These are phyloP conservation scores for Helotiales sp. DNA, from an alignment of 2,329 filamentous ascomycete genomes.

Conservation along the genomic window DNA sequence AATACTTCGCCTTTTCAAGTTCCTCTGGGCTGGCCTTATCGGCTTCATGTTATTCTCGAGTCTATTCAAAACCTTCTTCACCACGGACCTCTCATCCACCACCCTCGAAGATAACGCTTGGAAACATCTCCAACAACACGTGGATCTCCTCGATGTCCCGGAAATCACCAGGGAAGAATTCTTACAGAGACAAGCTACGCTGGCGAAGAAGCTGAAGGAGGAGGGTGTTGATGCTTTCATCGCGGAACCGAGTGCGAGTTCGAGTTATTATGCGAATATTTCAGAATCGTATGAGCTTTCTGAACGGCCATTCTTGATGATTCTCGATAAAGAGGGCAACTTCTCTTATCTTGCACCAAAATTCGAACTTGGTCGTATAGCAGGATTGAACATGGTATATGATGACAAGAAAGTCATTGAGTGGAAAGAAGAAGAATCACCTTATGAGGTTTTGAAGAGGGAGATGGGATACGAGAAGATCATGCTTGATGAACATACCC, in stretches of 20 bases:
- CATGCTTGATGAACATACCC: constrained; percentile 64
- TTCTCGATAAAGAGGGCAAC: constrained; percentile 49
- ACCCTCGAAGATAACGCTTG: constrained; percentile 16
- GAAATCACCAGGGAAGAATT: constrained; percentile 25
- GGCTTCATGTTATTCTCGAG: too few species aligned
- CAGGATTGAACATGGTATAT: constrained; percentile 55
- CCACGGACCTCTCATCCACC: not conserved
- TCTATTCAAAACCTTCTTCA: not conserved
- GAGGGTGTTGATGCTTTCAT: constrained; percentile 54
- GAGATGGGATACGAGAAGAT: constrained; percentile 42
- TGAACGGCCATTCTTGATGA: constrained; percentile 61
- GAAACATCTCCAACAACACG: constrained; percentile 18
- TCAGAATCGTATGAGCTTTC: constrained; percentile 61
- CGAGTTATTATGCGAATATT: constrained; percentile 61
- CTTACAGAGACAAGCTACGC: constrained; percentile 19
- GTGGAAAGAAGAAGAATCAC: constrained; percentile 65
- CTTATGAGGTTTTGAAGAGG: constrained; percentile 53
- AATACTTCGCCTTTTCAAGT: too few species aligned
- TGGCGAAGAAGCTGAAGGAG: constrained; percentile 22
- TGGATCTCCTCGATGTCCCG: constrained; percentile 23
- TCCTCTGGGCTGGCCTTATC: too few species aligned
- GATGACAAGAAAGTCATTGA: constrained; percentile 52
- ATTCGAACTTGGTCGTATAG: constrained; percentile 59
- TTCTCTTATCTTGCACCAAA: constrained; percentile 59
- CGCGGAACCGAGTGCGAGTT: constrained; percentile 63